Conservation (phyloP, 352 stramenopile genomes). For the Phytophthora vignae region DNA sequence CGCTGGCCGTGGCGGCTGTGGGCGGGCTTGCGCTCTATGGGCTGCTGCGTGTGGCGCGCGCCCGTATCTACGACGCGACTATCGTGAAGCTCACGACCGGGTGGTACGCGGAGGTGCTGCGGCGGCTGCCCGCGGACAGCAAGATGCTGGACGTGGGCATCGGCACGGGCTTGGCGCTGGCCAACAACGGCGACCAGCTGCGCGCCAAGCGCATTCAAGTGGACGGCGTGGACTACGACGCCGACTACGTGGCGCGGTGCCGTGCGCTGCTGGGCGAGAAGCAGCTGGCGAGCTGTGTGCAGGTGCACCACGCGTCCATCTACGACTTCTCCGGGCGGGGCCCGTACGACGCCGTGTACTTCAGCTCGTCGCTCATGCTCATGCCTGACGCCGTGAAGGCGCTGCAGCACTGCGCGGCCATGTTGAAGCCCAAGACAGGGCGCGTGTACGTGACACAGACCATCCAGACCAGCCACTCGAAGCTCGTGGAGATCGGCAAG, state of each 20-base stretch:
- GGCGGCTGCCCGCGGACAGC: slow-evolving; percentile 56
- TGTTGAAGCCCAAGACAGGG: slow-evolving; percentile 72
- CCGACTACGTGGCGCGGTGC: slow-evolving; percentile 85
- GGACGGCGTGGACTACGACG: slow-evolving; percentile 92
- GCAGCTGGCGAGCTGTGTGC: slow-evolving; percentile 55
- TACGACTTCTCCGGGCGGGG: slow-evolving; percentile 72
- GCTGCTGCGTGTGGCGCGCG: slow-evolving; percentile 63
- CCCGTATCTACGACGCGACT: slow-evolving; percentile 88
- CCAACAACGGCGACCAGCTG: slow-evolving; percentile 73
- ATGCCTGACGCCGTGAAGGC: slow-evolving; percentile 90
- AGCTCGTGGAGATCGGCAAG: slow-evolving; percentile 81
- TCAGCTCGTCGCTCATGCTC: slow-evolving; percentile 93
- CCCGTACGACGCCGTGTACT: slow-evolving; percentile 92
- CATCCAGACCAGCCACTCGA: slow-evolving; percentile 85
- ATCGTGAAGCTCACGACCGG: slow-evolving; percentile 90
- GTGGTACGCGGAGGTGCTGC: slow-evolving; percentile 91
- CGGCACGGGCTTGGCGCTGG: slow-evolving; percentile 80
- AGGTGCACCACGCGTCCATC: slow-evolving; percentile 79
- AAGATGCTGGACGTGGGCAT: slow-evolving; percentile 91
- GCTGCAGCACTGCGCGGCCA: slow-evolving; percentile 65
- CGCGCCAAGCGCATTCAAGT: slow-evolving; percentile 74
- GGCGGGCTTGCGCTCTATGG: slow-evolving; percentile 51
- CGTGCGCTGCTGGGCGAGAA: slow-evolving; percentile 51
- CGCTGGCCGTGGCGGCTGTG: slow-evolving; percentile 15
- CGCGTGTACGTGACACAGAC: slow-evolving; percentile 92